Evolutionary conservation across 108 stramenopile species (phyloP).

Genomic region (Schizochytrium sp.): DNA sequence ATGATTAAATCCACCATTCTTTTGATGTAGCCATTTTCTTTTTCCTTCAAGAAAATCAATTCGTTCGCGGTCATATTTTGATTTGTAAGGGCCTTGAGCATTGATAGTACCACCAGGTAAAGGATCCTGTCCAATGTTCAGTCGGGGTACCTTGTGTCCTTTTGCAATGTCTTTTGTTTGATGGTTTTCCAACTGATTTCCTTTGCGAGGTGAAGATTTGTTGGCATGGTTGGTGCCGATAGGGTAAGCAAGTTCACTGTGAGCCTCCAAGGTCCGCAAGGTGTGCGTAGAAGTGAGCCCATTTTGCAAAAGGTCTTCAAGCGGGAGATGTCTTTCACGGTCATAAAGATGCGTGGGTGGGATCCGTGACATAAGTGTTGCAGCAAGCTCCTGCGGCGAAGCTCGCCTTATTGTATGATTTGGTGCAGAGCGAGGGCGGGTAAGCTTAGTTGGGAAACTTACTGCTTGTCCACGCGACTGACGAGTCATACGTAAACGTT

Average conservation of each 20-base stretch:
- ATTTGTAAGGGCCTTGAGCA: not conserved
- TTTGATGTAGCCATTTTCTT: not conserved
- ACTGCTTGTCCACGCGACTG: not conserved
- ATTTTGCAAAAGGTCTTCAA: conserved; percentile 1
- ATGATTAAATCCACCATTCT: not conserved
- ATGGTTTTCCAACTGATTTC: no score
- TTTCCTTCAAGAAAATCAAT: not conserved
- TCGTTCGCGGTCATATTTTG: not conserved
- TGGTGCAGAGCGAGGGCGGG: not conserved
- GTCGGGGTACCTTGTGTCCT: not conserved
- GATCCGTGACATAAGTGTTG: not conserved
- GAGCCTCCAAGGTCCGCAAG: conserved; percentile 3
- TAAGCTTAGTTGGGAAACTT: not conserved
- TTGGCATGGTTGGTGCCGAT: no score
- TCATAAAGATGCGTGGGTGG: conserved; percentile 7
- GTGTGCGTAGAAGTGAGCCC: not conserved
- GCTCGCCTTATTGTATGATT: not conserved
- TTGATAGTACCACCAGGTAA: not conserved
- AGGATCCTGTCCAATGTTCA: not conserved
- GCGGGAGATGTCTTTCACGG: conserved; percentile 5
- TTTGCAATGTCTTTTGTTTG: no score
- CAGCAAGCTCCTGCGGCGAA: not conserved
- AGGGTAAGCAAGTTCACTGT: not conserved
- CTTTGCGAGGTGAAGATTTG: no score
- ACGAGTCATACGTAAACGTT: not conserved